phyloP scores from a whole-genome alignment of 2,329 filamentous ascomycete genomes.

The Blastomyces parvus region DNA sequence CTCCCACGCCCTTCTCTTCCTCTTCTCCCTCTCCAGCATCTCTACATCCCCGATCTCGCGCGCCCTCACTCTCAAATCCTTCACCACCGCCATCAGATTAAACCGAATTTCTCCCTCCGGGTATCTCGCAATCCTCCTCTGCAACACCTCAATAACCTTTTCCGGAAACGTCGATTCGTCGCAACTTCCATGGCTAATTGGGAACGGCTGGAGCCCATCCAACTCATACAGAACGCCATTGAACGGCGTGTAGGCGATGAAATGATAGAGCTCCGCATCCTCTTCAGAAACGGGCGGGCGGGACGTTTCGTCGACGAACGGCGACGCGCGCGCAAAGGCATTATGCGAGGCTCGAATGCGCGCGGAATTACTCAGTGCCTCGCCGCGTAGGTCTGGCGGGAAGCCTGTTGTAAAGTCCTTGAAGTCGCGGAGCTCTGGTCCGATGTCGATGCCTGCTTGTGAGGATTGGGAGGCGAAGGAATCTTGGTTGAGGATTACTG shows the following conservation, averaged over 20 bases:
- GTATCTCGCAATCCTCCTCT: conserved; percentile 74
- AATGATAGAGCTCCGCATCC: conserved; percentile 84
- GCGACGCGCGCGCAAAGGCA: conserved; percentile 76
- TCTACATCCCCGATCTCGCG: conserved; percentile 75
- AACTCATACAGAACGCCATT: conserved; percentile 80
- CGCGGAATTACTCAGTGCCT: conserved; percentile 61
- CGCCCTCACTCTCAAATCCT: conserved; percentile 68
- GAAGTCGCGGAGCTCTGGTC: conserved; percentile 61
- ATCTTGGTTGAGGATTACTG: conserved; percentile 77
- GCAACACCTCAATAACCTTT: conserved; percentile 78
- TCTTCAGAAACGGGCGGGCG: conserved; percentile 58
- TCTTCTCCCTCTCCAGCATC: conserved; percentile 65
- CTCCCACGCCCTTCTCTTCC: conserved; percentile 75
- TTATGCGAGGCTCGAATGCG: conserved; percentile 75
- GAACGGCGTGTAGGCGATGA: conserved; percentile 85
- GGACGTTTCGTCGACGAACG: conserved; percentile 86
- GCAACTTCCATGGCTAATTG: conserved; percentile 78
- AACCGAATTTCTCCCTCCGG: conserved; percentile 83
- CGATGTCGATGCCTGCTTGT: conserved; percentile 52
- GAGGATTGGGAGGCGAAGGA: conserved; percentile 22
- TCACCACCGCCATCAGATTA: conserved; percentile 87
- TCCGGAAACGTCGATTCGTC: conserved; percentile 60
- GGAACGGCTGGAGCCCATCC: conserved; percentile 85
- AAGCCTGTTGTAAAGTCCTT: conserved; percentile 81
- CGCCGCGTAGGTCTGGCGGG: conserved; percentile 63